Evolutionary conservation across 306 rosid genomes (phyloP).

Genomic region (Rubus parviflorus): DNA sequence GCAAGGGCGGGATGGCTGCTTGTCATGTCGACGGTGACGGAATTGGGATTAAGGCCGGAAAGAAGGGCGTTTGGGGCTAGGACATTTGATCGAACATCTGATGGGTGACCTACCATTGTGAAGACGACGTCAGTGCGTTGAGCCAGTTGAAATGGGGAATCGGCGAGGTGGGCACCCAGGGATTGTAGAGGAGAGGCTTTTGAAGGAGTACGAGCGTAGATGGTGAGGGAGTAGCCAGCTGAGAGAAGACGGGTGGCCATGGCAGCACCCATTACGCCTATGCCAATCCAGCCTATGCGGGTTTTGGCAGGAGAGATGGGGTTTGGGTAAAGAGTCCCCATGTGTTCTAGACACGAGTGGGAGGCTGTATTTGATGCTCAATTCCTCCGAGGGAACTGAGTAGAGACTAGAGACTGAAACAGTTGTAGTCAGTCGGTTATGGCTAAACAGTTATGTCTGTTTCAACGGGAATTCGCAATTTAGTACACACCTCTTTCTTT

Average conservation of each 20-base stretch:
- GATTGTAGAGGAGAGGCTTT: slow-evolving; percentile 54
- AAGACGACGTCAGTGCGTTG: slow-evolving; percentile 51
- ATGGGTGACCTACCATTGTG: slow-evolving; percentile 75
- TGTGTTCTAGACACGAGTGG: not conserved
- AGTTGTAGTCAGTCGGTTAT: no score
- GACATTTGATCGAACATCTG: slow-evolving; percentile 61
- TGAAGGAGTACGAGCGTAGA: slow-evolving; percentile 77
- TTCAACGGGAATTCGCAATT: no score
- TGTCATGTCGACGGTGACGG: slow-evolving; percentile 64
- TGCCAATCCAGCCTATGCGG: slow-evolving; percentile 75
- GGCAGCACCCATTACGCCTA: slow-evolving; percentile 81
- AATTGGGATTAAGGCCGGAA: slow-evolving; percentile 44
- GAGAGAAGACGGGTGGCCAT: slow-evolving; percentile 82
- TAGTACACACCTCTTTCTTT: no score
- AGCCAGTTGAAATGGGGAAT: slow-evolving; percentile 53
- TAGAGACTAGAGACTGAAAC: no score
- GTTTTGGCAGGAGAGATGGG: slow-evolving; percentile 48
- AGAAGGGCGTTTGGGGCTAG: slow-evolving; percentile 39
- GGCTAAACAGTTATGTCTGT: no score
- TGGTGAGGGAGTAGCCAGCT: slow-evolving; percentile 63
- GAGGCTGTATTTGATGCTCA: not conserved
- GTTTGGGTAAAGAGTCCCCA: slow-evolving; percentile 55
- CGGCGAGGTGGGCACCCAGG: slow-evolving; percentile 49
- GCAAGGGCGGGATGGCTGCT: slow-evolving; percentile 82
- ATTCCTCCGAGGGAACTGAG: no score